These are phyloP conservation scores for Hansenula lynferdii DNA, from an alignment of 1,139 yeast genomes.

Conservation along the genomic window DNA sequence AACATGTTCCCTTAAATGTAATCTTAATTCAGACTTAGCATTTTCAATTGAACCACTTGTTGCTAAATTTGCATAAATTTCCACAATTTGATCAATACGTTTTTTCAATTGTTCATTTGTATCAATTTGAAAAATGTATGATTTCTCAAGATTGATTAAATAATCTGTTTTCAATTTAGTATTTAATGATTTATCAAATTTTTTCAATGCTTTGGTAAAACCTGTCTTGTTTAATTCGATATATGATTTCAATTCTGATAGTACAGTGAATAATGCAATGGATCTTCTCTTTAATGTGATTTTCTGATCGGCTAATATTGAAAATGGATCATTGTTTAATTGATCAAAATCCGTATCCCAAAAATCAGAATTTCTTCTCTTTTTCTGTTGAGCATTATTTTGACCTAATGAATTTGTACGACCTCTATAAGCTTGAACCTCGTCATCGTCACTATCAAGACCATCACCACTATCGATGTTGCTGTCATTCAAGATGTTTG, in stretches of 20 bases:
- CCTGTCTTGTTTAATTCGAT: conserved; percentile 84
- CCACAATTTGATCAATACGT: conserved; percentile 40
- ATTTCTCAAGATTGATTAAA: conserved; percentile 30
- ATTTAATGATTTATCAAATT: conserved; percentile 79
- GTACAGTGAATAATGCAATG: conserved; percentile 60
- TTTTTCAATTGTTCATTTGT: conserved; percentile 40
- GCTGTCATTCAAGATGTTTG: neutral
- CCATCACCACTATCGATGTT: neutral
- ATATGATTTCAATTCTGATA: conserved; percentile 81
- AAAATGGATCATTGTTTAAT: conserved; percentile 23
- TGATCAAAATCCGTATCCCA: conserved; percentile 25
- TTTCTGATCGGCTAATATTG: conserved; percentile 43
- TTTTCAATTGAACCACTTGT: conserved; percentile 33
- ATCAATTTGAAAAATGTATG: conserved; percentile 40
- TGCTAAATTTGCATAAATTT: conserved; percentile 42
- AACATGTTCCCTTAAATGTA: conserved; percentile 83
- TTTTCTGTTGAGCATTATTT: conserved; percentile 9
- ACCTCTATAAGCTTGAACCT: conserved; percentile 15
- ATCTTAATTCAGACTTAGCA: conserved; percentile 64
- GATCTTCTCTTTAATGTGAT: conserved; percentile 68
- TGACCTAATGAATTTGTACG: conserved; percentile 14
- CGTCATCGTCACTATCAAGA: conserved; percentile 10
- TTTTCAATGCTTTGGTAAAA: conserved; percentile 81
- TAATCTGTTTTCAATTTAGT: conserved; percentile 53
- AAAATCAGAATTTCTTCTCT: conserved; percentile 14